These are phyloP conservation scores for Fraxinus excelsior DNA, from an alignment of 257 asterid genomes.

Conservation along the genomic window DNA sequence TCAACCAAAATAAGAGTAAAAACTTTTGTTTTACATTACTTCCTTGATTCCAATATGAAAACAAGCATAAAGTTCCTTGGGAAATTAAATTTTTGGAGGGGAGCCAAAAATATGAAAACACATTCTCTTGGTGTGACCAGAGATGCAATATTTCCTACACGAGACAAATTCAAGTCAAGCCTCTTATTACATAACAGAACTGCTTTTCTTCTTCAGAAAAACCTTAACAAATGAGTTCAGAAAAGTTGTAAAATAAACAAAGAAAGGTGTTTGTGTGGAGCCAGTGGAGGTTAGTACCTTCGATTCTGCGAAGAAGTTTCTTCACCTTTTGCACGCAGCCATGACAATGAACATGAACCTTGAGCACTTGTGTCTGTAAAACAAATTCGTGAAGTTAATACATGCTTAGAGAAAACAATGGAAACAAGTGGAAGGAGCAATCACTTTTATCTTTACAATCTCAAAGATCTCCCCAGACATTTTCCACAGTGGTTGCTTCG, in stretches of 20 bases:
- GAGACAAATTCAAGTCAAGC: neutral
- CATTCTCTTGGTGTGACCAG: neutral
- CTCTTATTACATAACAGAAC: neutral
- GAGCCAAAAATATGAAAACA: neutral
- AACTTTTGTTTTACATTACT: neutral
- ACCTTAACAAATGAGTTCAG: neutral
- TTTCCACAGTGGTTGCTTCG: slow-evolving; percentile 6
- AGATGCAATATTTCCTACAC: neutral
- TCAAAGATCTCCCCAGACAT: slow-evolving; percentile 40
- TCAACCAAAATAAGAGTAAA: neutral
- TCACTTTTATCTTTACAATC: slow-evolving; percentile 43
- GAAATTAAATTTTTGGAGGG: too few species aligned
- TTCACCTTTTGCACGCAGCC: slow-evolving; percentile 69
- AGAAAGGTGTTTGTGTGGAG: neutral
- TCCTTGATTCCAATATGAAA: neutral
- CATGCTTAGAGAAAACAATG: neutral
- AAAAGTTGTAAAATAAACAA: neutral
- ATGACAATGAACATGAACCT: slow-evolving; percentile 70
- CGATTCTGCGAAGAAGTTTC: slow-evolving; percentile 55
- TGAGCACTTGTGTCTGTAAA: slow-evolving; percentile 56
- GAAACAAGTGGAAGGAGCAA: neutral
- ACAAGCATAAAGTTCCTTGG: neutral
- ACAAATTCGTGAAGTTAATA: neutral
- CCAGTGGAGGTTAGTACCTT: slow-evolving; percentile 35
- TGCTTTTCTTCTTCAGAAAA: neutral